Base-by-base conservation (phyloP, 352 stramenopile genomes). In the Phytophthora cryptogea region DNA sequence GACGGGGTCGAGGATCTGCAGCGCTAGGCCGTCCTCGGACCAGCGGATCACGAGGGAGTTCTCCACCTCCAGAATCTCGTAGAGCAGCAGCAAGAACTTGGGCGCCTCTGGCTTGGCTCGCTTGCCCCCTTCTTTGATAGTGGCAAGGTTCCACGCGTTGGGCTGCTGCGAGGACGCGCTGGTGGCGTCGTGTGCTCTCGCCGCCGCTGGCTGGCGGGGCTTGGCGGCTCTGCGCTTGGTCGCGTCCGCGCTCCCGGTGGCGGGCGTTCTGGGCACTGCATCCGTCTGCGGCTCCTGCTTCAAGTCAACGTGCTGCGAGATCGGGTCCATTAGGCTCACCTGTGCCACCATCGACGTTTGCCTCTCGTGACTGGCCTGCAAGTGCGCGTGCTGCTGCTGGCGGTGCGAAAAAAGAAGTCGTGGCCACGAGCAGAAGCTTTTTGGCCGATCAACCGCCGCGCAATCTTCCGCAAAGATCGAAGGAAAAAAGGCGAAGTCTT, bases 51-150 rank as follows among this genome's bases (percentile, higher is more conserved):
- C 73, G 37, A 49, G 56, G 26, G 76, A 72, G 60, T 88, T 83
- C 63, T 96, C 87, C 20, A 79, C 77, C 41, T 89, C 68, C 28
- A 95, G 66, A 52, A 95, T 95, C 44, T 83, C 63, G 66, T 91
- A 93, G 16, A 95, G 71, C 53, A 85, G 83, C 8, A 86, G 75
- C 41, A 95, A 59, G 54, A 95, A 95, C 68, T 93, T 92, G 53
- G 86, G 86, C 10, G 87, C 78, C 33, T 90, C 85, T 33, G 80
- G 83, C 30, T 75, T 70, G 20, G 67, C 41, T 28, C 59, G 62
- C 41, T 72, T 76, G 27, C 59, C 51, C 10, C 66, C 50, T 48
- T 77, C 71, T 54, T 85, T 82, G 40, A 70, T 69, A n/a, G 44
- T 64, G 26, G 52, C 30, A 14, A 72, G 33, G 14, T 65, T 47